These are phyloP conservation scores for Pyricularia sp. DNA, from an alignment of 2,329 filamentous ascomycete genomes.

Conservation along the genomic window DNA sequence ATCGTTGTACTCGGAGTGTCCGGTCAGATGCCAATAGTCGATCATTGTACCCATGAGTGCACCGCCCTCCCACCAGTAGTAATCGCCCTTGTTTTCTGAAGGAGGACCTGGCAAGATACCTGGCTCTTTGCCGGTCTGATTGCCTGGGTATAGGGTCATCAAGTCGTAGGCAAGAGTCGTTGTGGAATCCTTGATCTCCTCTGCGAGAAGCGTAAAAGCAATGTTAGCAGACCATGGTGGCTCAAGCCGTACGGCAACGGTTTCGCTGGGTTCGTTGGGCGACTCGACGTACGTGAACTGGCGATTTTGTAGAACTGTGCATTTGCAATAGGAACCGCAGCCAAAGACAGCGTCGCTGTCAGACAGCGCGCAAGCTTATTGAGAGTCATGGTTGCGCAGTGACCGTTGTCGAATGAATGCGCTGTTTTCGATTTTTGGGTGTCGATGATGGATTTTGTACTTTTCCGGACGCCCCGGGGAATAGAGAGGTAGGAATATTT, in stretches of 20 bases:
- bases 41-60: conserved; percentile 60
- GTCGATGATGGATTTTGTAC: too few species aligned
- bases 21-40: conserved; percentile 62
- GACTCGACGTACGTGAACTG: neutral
- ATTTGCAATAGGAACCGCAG: neutral
- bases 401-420: neutral
- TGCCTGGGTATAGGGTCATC: conserved; percentile 3
- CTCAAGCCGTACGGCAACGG: neutral
- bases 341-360: neutral
- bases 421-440: neutral
- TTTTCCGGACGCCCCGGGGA: too few species aligned
- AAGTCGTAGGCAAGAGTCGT: conserved; percentile 5
- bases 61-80: conserved; percentile 70
- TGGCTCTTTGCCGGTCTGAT: conserved; percentile 33
- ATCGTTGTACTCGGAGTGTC: conserved; percentile 53
- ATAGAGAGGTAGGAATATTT: neutral
- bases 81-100: conserved; percentile 35
- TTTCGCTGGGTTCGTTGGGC: neutral
- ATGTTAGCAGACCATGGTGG: neutral
- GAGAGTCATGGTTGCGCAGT: neutral
- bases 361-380: neutral
- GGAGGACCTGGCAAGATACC: conserved; percentile 50
- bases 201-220: neutral
- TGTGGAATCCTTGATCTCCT: conserved; percentile 2
- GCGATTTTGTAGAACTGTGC: conserved; percentile 3